Evolutionary conservation across 371 early-diverging fungal genomes (phyloP).

Genomic region (Thermomucor indicae-seudaticae): DNA sequence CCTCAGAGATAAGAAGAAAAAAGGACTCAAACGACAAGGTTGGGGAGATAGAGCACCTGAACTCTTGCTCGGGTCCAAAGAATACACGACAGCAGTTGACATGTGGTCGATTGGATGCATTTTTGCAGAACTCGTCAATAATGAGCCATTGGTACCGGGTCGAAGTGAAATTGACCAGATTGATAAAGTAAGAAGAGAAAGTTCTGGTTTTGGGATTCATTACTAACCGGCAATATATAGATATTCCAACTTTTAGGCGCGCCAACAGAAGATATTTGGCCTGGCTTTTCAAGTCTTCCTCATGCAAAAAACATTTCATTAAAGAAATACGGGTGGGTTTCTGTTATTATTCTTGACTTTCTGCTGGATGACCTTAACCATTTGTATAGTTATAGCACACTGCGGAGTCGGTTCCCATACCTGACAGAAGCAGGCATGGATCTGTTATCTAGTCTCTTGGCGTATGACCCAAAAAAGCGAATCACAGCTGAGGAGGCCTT

Average conservation of each 20-base stretch:
- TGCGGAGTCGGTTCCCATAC: conserved; percentile 64
- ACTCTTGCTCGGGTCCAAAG: conserved; percentile 87
- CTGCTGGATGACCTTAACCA: too few relatives aligned
- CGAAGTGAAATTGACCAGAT: conserved; percentile 81
- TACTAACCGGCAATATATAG: conserved; percentile 14
- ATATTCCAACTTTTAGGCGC: conserved; percentile 73
- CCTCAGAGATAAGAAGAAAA: background rate
- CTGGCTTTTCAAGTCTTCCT: conserved; percentile 63
- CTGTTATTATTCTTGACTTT: too few relatives aligned
- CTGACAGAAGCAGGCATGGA: conserved; percentile 79
- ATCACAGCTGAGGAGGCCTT: conserved; percentile 86
- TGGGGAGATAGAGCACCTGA: conserved; percentile 86
- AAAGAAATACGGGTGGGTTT: conserved; percentile 9
- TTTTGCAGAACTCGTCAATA: conserved; percentile 82
- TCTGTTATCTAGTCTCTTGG: conserved; percentile 74
- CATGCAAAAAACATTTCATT: conserved; percentile 67
- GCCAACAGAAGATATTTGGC: conserved; percentile 74
- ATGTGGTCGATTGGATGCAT: conserved; percentile 98
- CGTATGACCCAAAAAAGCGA: conserved; percentile 85
- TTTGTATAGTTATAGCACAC: conserved; percentile 31
- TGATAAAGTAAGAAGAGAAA: conserved; percentile 43
- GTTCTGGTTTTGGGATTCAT: background rate
- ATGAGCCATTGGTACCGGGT: conserved; percentile 73
- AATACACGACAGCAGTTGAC: conserved; percentile 95
- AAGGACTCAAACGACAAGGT: background rate